Conservation (phyloP, 305 asterid species). For the Fraxinus sp. region DNA sequence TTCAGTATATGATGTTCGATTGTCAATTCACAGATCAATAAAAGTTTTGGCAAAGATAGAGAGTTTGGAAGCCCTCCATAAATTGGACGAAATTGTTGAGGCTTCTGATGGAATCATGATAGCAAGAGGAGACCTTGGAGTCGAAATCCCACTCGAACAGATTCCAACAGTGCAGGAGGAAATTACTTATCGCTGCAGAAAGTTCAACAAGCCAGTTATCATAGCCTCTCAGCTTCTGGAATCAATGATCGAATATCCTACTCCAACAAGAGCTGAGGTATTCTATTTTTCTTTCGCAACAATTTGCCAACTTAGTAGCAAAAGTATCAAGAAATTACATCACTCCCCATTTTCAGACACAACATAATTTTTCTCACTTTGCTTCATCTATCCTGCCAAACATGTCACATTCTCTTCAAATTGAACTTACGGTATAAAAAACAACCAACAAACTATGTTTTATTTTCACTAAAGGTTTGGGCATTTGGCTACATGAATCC, state of each 20-base stretch:
- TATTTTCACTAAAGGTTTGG: background rate
- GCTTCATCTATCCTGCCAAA: background rate
- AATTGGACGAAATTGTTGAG: constrained; percentile 60
- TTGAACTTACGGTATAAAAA: background rate
- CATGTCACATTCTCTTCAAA: background rate
- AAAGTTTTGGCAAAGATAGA: constrained; percentile 84
- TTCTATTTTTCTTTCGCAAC: background rate
- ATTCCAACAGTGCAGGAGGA: constrained; percentile 71
- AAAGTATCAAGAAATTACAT: background rate
- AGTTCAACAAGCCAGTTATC: constrained; percentile 77
- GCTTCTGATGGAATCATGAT: constrained; percentile 89
- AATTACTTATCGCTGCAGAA: constrained; percentile 61
- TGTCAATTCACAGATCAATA: constrained; percentile 42
- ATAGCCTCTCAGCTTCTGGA: constrained; percentile 89
- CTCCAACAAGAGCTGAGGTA: constrained; percentile 93
- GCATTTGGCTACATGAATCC: background rate
- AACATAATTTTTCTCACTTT: background rate
- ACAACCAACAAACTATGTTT: background rate
- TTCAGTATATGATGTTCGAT: background rate
- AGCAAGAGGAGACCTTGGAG: constrained; percentile 94
- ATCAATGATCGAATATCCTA: constrained; percentile 85
- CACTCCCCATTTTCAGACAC: background rate
- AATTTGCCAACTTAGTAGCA: background rate
- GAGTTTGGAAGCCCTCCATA: constrained; percentile 61
- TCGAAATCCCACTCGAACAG: constrained; percentile 80